Base-by-base conservation (phyloP, 306 rosid species). In the Neltuma alba region DNA sequence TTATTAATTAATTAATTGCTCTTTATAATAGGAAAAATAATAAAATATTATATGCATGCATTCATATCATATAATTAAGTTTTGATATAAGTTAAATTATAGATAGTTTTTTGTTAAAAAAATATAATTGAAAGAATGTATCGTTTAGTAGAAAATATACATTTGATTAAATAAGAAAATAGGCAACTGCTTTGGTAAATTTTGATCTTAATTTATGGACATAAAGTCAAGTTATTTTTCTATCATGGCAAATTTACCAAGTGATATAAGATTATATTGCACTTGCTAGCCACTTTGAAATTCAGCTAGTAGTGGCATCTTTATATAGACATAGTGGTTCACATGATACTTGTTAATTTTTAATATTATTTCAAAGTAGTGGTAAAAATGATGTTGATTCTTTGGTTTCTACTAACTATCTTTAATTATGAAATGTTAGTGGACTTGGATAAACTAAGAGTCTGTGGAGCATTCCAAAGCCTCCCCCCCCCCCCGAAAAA, bases 71-170 rank as follows among this genome's bases (percentile, higher is more conserved):
- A 54, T 1, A 45, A 11, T 40, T 40, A 9, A 9, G 44, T 40
- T 40, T 40, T 9, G n/a, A n/a, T n/a, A 40, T 40, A 40, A 40
- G 14, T 40, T 40, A 13, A 2, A 10, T 10, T 40, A 40, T 10
- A 33, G 44, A 11, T 13, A 40, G 3, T 40, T 40, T 40, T 40
- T 9, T 40, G 2, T 9, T 1, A 1, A 38, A 38, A 38, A 38
- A 38, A 38, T 7, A 8, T 38, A 38, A 38, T 10, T 40, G 44
- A 40, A 40, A 10, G n/a, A 40, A 40, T 3, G 14, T 40, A 40
- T 37, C 0, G 23, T 74, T 80, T 73, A 80, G 52, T 28, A 28
- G 2, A 52, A 65, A 65, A 75, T 81, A 18, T 57, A 30, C 40
- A 12, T 74, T 52, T 7, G 2, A 65, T 6, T 37, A 14, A 80